Evolutionary conservation across 108 stramenopile species (phyloP).

Genomic region (Parmales sp.): DNA sequence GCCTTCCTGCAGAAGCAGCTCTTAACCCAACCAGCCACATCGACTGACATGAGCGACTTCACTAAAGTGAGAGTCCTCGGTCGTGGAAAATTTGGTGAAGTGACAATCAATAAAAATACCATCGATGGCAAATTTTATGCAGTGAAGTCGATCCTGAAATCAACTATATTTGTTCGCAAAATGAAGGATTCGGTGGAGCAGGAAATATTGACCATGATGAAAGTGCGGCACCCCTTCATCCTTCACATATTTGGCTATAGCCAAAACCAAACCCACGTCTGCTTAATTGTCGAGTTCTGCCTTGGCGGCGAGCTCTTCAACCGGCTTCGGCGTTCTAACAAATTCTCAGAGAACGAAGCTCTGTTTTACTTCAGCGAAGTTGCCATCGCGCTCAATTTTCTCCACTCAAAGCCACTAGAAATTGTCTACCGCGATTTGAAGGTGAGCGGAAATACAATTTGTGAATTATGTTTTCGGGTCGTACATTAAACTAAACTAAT

Average conservation of each 20-base stretch:
- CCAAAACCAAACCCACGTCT: conserved; percentile 18
- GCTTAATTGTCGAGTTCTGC: conserved; percentile 34
- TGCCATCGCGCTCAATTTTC: not conserved
- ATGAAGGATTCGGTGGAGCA: not conserved
- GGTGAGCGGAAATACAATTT: not conserved
- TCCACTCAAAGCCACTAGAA: not conserved
- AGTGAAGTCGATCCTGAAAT: conserved; percentile 16
- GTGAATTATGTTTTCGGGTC: not conserved
- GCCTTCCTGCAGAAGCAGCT: no score
- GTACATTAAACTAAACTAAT: no score
- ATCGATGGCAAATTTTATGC: conserved; percentile 9
- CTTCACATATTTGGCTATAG: conserved; percentile 13
- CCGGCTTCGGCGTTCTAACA: conserved; percentile 19
- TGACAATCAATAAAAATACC: not conserved
- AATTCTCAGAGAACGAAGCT: conserved; percentile 1
- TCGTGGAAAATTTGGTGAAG: conserved; percentile 3
- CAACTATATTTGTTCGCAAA: not conserved
- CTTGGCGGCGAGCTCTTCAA: conserved; percentile 45
- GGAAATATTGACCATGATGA: not conserved
- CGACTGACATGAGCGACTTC: no score
- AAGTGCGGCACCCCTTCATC: conserved; percentile 14
- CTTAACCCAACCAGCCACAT: no score
- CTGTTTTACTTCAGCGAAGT: conserved; percentile 17
- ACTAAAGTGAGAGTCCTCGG: conserved; percentile 1
- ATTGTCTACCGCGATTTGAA: not conserved